Conservation (phyloP, 495 filamentous ascomycete genomes). For the Aeminium ludgeri region DNA sequence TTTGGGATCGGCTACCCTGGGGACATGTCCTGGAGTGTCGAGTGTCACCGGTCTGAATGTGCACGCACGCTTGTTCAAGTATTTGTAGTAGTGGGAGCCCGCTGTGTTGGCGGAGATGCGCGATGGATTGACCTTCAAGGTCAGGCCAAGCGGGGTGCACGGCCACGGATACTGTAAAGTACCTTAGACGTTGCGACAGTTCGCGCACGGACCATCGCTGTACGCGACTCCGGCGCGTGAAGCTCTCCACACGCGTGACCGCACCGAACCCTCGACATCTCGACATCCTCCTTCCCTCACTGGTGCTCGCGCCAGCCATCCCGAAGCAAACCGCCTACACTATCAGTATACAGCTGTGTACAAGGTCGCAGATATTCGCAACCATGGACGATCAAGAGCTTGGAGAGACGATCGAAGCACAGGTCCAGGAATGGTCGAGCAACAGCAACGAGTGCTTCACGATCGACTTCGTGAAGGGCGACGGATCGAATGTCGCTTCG, state of each 20-base stretch:
- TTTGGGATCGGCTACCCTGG: no score
- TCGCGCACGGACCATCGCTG: neutral
- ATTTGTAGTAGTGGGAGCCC: no score
- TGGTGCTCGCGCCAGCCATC: no score
- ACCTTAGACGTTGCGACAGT: neutral
- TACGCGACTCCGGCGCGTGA: neutral
- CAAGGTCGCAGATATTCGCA: neutral
- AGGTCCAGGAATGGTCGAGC: conserved; percentile 17
- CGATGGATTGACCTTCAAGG: neutral
- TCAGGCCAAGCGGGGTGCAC: neutral
- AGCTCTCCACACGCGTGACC: neutral
- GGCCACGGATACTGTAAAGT: neutral
- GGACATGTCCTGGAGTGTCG: no score
- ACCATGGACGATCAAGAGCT: conserved; percentile 11
- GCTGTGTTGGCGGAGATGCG: no score
- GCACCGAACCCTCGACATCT: neutral
- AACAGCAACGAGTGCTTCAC: conserved; percentile 21
- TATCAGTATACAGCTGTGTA: no score
- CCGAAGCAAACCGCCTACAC: no score
- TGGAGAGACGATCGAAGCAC: conserved; percentile 5
- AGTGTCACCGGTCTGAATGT: no score
- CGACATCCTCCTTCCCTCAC: neutral
- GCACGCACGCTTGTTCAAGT: no score
- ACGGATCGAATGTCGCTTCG: conserved; percentile 18
- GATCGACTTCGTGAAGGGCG: conserved; percentile 17